Evolutionary conservation across 352 stramenopile genomes (phyloP).

Genomic region (Hyaloperonospora brassicae): DNA sequence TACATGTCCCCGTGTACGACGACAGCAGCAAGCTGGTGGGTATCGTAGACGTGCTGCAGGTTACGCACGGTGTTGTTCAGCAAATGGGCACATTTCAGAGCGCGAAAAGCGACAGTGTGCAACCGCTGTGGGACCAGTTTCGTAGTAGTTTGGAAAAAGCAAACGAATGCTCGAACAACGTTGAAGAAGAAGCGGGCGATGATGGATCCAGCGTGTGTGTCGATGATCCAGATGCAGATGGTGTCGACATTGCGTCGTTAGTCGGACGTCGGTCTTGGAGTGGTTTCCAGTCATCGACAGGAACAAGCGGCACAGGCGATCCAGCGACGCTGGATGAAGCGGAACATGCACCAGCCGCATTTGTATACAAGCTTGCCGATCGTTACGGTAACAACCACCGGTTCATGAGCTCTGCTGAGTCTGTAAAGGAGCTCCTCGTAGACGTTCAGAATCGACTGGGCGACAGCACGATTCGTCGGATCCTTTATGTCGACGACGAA

Average conservation of each 20-base stretch:
- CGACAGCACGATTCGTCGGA: constrained; percentile 62
- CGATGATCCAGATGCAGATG: constrained; percentile 24
- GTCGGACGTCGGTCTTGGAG: constrained; percentile 38
- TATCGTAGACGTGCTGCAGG: constrained; percentile 94
- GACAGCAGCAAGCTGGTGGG: constrained; percentile 84
- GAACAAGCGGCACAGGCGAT: constrained; percentile 22
- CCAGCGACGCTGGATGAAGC: constrained; percentile 20
- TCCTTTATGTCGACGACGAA: constrained; percentile 82
- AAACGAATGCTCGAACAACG: constrained; percentile 18
- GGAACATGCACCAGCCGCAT: constrained; percentile 35
- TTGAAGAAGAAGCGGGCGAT: constrained; percentile 32
- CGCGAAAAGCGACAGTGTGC: constrained; percentile 54
- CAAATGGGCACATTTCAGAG: constrained; percentile 77
- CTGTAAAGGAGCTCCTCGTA: constrained; percentile 54
- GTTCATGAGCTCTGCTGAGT: constrained; percentile 77
- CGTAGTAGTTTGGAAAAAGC: constrained; percentile 43
- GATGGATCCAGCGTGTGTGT: constrained; percentile 28
- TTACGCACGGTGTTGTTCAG: constrained; percentile 82
- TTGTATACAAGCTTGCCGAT: constrained; percentile 81
- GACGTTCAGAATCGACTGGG: constrained; percentile 69
- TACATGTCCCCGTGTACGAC: constrained; percentile 94
- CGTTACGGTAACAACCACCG: constrained; percentile 77
- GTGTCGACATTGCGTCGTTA: constrained; percentile 24
- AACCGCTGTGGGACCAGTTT: constrained; percentile 74
- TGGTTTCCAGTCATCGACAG: constrained; percentile 35